phyloP scores from a whole-genome alignment of 768 basidiomycete genomes.

The Kwoniella botswanensis region DNA sequence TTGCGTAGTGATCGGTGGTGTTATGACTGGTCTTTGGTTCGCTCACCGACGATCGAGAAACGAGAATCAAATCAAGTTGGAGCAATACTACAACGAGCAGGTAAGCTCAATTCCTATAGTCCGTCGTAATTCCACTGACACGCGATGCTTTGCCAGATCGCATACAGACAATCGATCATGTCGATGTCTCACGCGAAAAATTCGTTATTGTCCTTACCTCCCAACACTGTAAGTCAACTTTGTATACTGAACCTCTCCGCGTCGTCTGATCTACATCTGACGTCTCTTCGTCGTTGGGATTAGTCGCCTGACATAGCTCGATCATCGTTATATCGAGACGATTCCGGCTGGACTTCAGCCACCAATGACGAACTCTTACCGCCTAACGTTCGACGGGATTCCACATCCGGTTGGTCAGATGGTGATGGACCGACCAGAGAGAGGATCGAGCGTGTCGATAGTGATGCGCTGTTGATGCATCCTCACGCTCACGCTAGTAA shows the following conservation, averaged over 20 bases:
- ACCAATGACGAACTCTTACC: conserved; percentile 18
- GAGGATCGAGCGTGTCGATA: conserved; percentile 27
- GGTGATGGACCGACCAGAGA: conserved; percentile 5
- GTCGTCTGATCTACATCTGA: background rate
- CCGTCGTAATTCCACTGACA: too few relatives aligned
- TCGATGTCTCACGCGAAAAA: conserved; percentile 55
- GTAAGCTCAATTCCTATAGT: conserved; percentile 20
- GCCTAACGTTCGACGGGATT: conserved; percentile 43
- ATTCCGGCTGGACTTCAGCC: conserved; percentile 24
- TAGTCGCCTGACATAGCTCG: conserved; percentile 40
- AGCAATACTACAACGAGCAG: conserved; percentile 90
- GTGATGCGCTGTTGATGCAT: conserved; percentile 42
- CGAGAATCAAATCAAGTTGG: conserved; percentile 77
- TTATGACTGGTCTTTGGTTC: conserved; percentile 71
- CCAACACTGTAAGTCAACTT: conserved; percentile 39
- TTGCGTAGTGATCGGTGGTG: conserved; percentile 72
- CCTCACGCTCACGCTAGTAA: background rate
- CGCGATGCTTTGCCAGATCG: conserved; percentile 32
- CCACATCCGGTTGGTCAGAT: conserved; percentile 34
- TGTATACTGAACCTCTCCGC: too few relatives aligned
- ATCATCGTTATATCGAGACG: conserved; percentile 39
- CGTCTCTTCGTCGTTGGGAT: too few relatives aligned
- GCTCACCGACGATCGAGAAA: conserved; percentile 75
- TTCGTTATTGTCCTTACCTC: conserved; percentile 41
- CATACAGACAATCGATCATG: conserved; percentile 57